Evolutionary conservation across 2,329 filamentous ascomycete species (phyloP).

Genomic region (Talaromyces marneffei): DNA sequence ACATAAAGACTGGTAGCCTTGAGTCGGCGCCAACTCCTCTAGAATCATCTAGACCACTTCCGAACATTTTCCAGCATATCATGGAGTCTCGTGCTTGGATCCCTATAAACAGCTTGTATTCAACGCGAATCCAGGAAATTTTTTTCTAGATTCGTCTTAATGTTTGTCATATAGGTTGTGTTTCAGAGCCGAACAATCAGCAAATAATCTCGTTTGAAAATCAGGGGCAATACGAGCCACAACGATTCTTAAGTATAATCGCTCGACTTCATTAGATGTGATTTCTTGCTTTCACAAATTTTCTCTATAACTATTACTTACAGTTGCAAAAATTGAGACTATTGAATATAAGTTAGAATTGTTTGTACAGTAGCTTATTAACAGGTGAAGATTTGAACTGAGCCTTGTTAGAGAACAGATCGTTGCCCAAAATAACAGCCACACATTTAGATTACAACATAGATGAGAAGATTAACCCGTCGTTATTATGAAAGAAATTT

Average conservation of each 20-base stretch:
- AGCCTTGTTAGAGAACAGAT: too few species aligned
- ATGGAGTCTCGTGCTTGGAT: background rate
- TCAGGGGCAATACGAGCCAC: background rate
- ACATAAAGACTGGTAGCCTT: background rate
- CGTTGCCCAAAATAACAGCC: background rate
- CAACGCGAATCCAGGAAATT: background rate
- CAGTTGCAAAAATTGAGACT: too few species aligned
- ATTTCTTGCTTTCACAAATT: too few species aligned
- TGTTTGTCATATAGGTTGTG: background rate
- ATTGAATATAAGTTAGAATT: too few species aligned
- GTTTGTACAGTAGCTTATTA: too few species aligned
- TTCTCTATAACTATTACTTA: too few species aligned
- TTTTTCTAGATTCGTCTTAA: too few species aligned
- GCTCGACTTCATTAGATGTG: too few species aligned
- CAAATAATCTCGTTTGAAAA: background rate
- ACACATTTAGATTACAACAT: background rate
- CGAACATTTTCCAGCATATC: background rate
- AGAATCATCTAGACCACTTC: background rate
- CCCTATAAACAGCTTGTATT: background rate
- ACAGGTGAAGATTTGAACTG: too few species aligned
- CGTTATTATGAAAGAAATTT: too few species aligned
- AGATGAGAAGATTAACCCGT: background rate
- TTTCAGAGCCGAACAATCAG: background rate
- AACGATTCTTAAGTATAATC: too few species aligned
- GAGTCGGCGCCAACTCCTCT: background rate